These are phyloP conservation scores for Kalaharituber pfeilii DNA, from an alignment of 2,329 filamentous ascomycete genomes.

Conservation along the genomic window DNA sequence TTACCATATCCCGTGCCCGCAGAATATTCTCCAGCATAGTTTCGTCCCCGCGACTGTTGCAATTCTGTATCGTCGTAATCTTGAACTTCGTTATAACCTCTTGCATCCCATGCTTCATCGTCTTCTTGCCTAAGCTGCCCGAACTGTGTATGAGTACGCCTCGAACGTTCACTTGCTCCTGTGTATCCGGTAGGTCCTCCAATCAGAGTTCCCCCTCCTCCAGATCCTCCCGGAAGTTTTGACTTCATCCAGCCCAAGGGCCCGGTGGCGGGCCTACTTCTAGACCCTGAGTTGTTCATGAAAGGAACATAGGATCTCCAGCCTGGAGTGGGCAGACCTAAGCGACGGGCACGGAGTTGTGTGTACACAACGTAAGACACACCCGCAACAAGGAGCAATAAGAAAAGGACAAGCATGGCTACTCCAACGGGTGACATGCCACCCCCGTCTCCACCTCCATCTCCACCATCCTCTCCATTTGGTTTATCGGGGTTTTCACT, in stretches of 20 bases:
- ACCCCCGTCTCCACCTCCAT: neutral
- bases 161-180: conserved; percentile 9
- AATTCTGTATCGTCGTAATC: conserved; percentile 13
- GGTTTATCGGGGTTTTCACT: neutral
- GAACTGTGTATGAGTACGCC: conserved; percentile 10
- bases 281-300: conserved; percentile 6
- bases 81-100: conserved; percentile 10
- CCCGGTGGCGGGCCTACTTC: conserved; percentile 1
- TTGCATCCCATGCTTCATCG: conserved; percentile 16
- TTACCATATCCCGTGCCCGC: neutral
- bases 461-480: neutral
- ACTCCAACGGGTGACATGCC: neutral
- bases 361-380: conserved; percentile 6
- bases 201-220: neutral
- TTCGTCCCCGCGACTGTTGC: conserved; percentile 1
- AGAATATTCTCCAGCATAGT: neutral
- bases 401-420: neutral
- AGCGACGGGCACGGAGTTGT: conserved; percentile 24
- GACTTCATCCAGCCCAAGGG: conserved; percentile 11
- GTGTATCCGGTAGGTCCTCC: conserved; percentile 12
- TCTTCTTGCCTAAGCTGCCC: conserved; percentile 5
- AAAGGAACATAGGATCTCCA: conserved; percentile 19
- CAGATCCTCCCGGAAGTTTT: conserved; percentile 2
- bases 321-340: conserved; percentile 16
- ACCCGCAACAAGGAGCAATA: neutral